Base-by-base conservation (phyloP, 163 green algal genomes). In the Volvox carteri region DNA sequence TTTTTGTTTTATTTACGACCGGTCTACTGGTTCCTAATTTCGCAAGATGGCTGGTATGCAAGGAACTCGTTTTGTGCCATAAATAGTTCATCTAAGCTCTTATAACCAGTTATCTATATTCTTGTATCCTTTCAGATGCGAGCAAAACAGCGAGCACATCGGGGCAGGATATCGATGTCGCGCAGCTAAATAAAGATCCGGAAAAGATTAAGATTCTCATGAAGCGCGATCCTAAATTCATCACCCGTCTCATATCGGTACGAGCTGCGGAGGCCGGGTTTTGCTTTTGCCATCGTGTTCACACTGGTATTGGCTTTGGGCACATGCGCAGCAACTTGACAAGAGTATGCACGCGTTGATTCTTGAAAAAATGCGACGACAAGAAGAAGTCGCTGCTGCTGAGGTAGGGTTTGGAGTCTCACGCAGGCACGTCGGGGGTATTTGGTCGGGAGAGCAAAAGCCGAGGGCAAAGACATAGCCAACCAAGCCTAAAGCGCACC, bases 201-300 rank as follows among this genome's bases (percentile, higher is more conserved):
- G 89, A 93, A 50, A 94, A 94, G 41, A 92, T 94, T 39, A 92
- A 90, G 39, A 79, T 91, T 28, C 60, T 94, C 4, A 94, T 94
- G 92, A 75, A 67, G 18, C 68, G 90, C 7, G 92, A 94, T 77
- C 92, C 92, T 1, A 90, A 80, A 9, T 94, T 94, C 56, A 94
- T 94, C 42, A 83, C 30, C 28, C 78, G 92, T 0, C 50, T 94
- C 0, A 94, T 94, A 16, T 41, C 74, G 42, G 92, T 94, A 42
- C 11, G 62, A 9, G 8, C 8, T 23, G 23, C n/a, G 39, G 39
- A 21, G 18, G 21, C 19, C 21, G 25, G 12, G 9, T 79, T 56
- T 39, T 56, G 21, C 5, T 21, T 76, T 76, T 50, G 30, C 33
- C n/a, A 44, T 33, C 41, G 30, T 39, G 41, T 79, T 35, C 52